These are phyloP conservation scores for Noccaea caerulescens DNA, from an alignment of 345 rosid species.

Conservation along the genomic window DNA sequence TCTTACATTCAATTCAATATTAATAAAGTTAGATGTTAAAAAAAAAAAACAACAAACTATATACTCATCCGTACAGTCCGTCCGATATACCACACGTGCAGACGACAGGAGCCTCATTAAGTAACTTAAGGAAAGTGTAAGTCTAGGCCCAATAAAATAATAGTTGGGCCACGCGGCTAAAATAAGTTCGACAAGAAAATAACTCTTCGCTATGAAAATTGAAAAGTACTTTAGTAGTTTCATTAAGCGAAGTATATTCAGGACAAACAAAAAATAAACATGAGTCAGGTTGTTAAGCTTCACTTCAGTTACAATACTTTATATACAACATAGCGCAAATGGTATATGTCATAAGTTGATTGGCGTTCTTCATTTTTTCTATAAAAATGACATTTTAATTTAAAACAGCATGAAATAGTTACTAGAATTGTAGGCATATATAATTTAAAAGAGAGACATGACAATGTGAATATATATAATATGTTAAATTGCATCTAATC, in stretches of 20 bases:
- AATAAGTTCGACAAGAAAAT: background rate
- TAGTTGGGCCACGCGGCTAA: background rate
- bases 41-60: background rate
- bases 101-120: background rate
- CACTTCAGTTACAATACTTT: background rate
- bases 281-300: background rate
- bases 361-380: background rate
- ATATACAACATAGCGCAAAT: background rate
- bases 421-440: background rate
- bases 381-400: background rate
- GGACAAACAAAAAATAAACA: background rate
- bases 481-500: conserved; percentile 12
- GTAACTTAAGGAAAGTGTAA: background rate
- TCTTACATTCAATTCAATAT: too few relatives aligned
- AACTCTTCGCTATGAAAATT: background rate
- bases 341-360: background rate
- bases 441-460: conserved; percentile 8
- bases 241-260: too few relatives aligned
- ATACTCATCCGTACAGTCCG: conserved; percentile 7
- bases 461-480: background rate
- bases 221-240: too few relatives aligned
- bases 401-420: background rate
- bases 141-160: conserved; percentile 11
- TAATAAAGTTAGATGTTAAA: too few relatives aligned
- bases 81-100: conserved; percentile 9